Percentiles rank a stretch among this genome's conserved stretches.
Evolutionary conservation across 1,284 basidiomycete genomes (phyloP).

Genomic region (Cryptococcus hybrid): DNA sequence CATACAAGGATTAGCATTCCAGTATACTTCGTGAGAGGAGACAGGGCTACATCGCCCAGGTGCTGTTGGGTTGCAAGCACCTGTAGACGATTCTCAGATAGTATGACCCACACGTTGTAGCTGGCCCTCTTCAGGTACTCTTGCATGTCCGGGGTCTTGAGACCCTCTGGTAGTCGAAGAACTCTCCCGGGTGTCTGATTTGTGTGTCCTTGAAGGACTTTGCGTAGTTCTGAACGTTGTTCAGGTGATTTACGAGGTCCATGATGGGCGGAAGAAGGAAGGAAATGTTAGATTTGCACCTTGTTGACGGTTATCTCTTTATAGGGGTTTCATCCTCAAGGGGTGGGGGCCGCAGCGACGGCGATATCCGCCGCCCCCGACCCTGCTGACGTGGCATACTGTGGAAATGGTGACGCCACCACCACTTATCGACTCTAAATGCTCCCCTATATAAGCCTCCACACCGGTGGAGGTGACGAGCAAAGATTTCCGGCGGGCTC

Average conservation of each 20-base stretch:
- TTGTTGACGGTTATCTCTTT: no score
- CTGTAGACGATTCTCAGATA: neutral
- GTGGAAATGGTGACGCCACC: no score
- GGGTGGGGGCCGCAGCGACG: no score
- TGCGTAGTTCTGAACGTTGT: constrained; percentile 66
- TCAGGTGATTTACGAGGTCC: constrained; percentile 39
- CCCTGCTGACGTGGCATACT: no score
- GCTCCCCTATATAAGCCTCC: no score
- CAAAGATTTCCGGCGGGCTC: no score
- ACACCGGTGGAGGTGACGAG: no score
- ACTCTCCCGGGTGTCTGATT: constrained; percentile 71
- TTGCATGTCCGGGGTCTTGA: constrained; percentile 67
- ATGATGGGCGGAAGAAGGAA: constrained; percentile 16
- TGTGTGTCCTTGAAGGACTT: constrained; percentile 70
- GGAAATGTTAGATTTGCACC: no score
- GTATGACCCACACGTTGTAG: constrained; percentile 36
- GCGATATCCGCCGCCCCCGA: no score
- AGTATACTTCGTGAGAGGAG: neutral
- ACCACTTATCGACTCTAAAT: no score
- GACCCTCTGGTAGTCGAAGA: constrained; percentile 82
- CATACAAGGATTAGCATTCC: neutral
- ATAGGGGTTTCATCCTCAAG: no score
- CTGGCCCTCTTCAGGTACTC: constrained; percentile 50
- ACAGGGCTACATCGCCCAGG: neutral
- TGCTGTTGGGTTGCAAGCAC: neutral